A percentile compares a stretch with the other conserved stretches of the same genome.
Conservation (phyloP, 78 protist species). For the Dictyostelium discoideum region DNA sequence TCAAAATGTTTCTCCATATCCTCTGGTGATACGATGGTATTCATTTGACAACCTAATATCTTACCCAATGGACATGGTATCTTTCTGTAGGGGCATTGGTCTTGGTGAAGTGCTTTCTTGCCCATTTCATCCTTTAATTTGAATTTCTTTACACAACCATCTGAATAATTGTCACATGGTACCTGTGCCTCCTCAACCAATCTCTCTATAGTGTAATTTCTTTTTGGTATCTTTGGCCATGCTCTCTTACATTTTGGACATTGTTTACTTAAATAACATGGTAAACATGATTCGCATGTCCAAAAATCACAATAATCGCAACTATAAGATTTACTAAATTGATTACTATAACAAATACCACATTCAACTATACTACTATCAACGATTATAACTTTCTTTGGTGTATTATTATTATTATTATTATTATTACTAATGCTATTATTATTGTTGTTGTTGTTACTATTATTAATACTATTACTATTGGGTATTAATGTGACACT, state of each 20-base stretch:
- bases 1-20: constrained; percentile 70
- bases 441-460: too few relatives aligned
- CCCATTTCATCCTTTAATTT: constrained; percentile 4
- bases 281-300: constrained; percentile 68
- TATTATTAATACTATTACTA: too few relatives aligned
- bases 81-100: constrained; percentile 39
- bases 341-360: constrained; percentile 40
- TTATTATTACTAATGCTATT: neutral
- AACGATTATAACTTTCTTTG: constrained; percentile 1
- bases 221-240: constrained; percentile 73
- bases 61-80: constrained; percentile 56
- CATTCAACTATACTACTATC: constrained; percentile 63
- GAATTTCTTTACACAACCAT: constrained; percentile 53
- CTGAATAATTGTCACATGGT: constrained; percentile 18
- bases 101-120: constrained; percentile 32
- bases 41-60: constrained; percentile 56
- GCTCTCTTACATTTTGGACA: constrained; percentile 71
- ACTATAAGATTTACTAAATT: constrained; percentile 57
- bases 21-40: constrained; percentile 16
- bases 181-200: constrained; percentile 50
- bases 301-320: constrained; percentile 77
- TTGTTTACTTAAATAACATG: neutral
- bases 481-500: neutral
- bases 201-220: constrained; percentile 56
- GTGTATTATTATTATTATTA: neutral